Conservation (phyloP, 2,329 filamentous ascomycete genomes). For the Aureobasidium sp. region DNA sequence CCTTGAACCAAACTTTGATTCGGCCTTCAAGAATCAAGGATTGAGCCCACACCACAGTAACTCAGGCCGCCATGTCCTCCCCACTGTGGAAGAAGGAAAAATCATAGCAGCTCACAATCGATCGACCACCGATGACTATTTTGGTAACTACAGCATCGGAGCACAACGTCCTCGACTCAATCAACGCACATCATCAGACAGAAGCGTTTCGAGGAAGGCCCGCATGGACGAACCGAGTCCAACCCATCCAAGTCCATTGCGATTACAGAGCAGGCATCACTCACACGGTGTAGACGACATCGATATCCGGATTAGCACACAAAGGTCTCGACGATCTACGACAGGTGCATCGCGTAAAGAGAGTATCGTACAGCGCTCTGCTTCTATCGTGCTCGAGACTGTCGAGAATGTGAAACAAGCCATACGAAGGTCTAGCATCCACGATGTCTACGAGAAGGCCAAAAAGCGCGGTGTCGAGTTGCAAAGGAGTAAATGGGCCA, state of each 20-base stretch:
- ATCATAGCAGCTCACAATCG: neutral
- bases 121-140: neutral
- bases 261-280: neutral
- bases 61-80: neutral
- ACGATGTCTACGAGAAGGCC: conserved; percentile 22
- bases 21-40: neutral
- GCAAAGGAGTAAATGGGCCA: conserved; percentile 28
- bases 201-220: neutral
- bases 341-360: neutral
- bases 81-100: neutral
- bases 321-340: neutral
- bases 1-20: neutral
- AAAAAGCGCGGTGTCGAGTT: conserved; percentile 19
- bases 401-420: neutral
- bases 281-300: neutral
- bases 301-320: neutral
- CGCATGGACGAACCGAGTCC: neutral
- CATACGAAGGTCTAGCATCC: conserved; percentile 17
- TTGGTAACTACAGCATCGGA: neutral
- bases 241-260: neutral
- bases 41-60: neutral
- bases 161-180: neutral
- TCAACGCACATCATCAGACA: neutral
- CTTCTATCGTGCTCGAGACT: conserved; percentile 3
- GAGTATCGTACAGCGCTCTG: conserved; percentile 4